Percentiles rank a stretch among this genome's conserved stretches.
Conservation (phyloP, 805 yeast species). For the Naumovozyma dairenensis region DNA sequence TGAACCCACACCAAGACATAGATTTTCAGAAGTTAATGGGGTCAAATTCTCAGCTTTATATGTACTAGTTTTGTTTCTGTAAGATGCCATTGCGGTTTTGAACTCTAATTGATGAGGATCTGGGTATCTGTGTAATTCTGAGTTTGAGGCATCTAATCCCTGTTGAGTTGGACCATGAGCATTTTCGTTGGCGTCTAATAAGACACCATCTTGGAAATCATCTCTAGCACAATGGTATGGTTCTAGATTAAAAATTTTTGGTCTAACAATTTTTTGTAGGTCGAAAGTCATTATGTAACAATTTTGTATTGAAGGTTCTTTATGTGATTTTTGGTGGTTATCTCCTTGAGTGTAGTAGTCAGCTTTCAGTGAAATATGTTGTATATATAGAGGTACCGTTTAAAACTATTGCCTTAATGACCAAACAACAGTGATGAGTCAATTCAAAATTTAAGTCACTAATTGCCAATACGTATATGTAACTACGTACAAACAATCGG, state of each 20-base stretch:
- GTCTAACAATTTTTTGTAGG: slow-evolving; percentile 49
- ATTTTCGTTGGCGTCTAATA: slow-evolving; percentile 93
- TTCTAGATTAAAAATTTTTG: slow-evolving; percentile 70
- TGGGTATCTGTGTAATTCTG: slow-evolving; percentile 83
- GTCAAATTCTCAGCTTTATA: slow-evolving; percentile 12
- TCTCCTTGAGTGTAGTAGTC: too few species aligned
- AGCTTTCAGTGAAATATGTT: too few species aligned
- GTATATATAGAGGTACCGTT: too few species aligned
- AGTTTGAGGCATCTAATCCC: slow-evolving; percentile 32
- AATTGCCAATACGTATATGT: too few species aligned
- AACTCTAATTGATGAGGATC: slow-evolving; percentile 87
- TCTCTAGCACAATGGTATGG: slow-evolving; percentile 97
- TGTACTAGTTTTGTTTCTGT: slow-evolving; percentile 43
- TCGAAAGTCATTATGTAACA: slow-evolving; percentile 24
- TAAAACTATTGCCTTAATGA: too few species aligned
- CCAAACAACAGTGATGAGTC: too few species aligned
- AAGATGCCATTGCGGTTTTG: slow-evolving; percentile 59
- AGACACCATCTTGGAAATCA: slow-evolving; percentile 79
- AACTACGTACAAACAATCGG: too few species aligned
- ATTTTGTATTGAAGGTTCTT: too few species aligned
- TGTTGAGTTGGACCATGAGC: slow-evolving; percentile 77
- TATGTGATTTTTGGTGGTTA: too few species aligned
- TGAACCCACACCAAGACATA: slow-evolving; percentile 93
- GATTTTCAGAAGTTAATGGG: slow-evolving; percentile 48
- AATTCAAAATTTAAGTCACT: too few species aligned